phyloP scores from a whole-genome alignment of 2,329 filamentous ascomycete genomes.

The Ceratocystis papillata region DNA sequence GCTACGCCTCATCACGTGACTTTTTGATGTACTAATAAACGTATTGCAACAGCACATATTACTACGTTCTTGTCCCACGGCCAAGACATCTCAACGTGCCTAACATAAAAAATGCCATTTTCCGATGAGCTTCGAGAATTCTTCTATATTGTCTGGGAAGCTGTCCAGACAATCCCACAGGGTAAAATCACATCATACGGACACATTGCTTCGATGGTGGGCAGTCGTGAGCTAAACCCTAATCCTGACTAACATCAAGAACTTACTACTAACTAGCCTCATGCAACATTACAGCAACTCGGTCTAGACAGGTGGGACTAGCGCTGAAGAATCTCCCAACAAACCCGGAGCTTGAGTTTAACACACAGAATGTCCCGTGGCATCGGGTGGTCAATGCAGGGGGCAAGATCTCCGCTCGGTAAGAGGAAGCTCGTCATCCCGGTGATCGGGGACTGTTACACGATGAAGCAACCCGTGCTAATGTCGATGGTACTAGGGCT shows the following conservation, averaged over 20 bases:
- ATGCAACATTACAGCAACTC: conserved; percentile 42
- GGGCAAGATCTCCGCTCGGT: conserved; percentile 78
- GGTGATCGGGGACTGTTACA: no score
- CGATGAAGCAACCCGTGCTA: neutral
- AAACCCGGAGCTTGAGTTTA: conserved; percentile 46
- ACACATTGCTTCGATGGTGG: conserved; percentile 62
- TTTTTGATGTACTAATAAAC: neutral
- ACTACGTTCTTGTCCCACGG: no score
- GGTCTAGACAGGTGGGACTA: conserved; percentile 75
- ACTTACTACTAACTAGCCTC: neutral
- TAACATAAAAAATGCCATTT: conserved; percentile 45
- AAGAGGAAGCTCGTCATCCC: conserved; percentile 6
- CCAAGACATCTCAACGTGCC: no score
- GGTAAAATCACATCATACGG: conserved; percentile 84
- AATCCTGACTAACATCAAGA: neutral
- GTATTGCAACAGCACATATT: no score
- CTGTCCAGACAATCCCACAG: conserved; percentile 71
- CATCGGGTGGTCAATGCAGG: conserved; percentile 85
- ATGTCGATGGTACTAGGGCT: conserved; percentile 32
- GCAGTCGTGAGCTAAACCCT: conserved; percentile 49
- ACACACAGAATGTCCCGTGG: conserved; percentile 78
- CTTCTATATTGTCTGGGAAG: conserved; percentile 66
- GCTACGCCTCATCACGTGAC: neutral
- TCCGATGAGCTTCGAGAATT: conserved; percentile 66
- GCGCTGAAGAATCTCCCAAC: conserved; percentile 76